Conservation (phyloP, 2,329 filamentous ascomycete species). For the Periconia digitata region DNA sequence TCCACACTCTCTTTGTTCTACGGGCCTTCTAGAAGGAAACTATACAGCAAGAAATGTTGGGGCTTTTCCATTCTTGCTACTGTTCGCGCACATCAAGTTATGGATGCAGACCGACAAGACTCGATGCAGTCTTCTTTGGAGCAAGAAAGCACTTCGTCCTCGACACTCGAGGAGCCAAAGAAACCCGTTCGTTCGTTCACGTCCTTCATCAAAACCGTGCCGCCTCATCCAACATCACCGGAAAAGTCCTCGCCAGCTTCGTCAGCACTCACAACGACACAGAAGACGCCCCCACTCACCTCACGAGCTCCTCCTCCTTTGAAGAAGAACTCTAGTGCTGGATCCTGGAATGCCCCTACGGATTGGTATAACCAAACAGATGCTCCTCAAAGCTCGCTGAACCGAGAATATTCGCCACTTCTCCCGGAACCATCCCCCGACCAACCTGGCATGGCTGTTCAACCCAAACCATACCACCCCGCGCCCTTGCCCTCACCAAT, state of each 20-base stretch:
- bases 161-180: slow-evolving; percentile 37
- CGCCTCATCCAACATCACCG: slow-evolving; percentile 16
- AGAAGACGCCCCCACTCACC: slow-evolving; percentile 4
- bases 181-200: slow-evolving; percentile 34
- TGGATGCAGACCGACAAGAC: slow-evolving; percentile 20
- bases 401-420: slow-evolving; percentile 26
- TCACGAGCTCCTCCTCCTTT: slow-evolving; percentile 7
- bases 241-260: slow-evolving; percentile 29
- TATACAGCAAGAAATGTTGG: slow-evolving; percentile 9
- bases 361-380: slow-evolving; percentile 23
- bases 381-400: slow-evolving; percentile 6
- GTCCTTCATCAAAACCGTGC: slow-evolving; percentile 28
- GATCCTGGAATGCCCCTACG: slow-evolving; percentile 30
- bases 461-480: slow-evolving; percentile 11
- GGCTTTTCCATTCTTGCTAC: slow-evolving; percentile 10
- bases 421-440: slow-evolving; percentile 35
- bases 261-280: slow-evolving; percentile 10
- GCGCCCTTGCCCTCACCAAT: slow-evolving; percentile 7
- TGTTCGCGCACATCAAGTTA: slow-evolving; percentile 25
- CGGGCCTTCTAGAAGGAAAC: slow-evolving; percentile 28
- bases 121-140: slow-evolving; percentile 26
- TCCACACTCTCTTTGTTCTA: slow-evolving; percentile 29
- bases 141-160: slow-evolving; percentile 23
- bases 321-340: slow-evolving; percentile 8
- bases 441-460: slow-evolving; percentile 12